Percentiles rank a stretch among this genome's conserved stretches.
phyloP scores from a whole-genome alignment of 2,329 filamentous ascomycete species.

The Pseudocercospora musae region DNA sequence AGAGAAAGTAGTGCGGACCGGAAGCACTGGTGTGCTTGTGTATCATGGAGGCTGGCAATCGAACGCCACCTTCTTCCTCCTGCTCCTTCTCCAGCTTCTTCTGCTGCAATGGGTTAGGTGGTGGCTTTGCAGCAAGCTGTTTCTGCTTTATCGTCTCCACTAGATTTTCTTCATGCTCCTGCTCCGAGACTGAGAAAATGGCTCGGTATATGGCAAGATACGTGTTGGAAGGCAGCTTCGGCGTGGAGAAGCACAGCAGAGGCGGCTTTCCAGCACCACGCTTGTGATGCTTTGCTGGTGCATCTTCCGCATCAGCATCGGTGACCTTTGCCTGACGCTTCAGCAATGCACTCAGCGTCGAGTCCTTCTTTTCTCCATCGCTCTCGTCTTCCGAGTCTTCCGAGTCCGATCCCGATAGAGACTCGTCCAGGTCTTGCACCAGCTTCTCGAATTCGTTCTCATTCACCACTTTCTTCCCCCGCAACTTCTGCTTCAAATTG shows the following conservation, averaged over 20 bases:
- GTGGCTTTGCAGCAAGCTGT: conserved; percentile 65
- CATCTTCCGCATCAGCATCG: conserved; percentile 50
- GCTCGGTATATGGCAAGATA: conserved; percentile 84
- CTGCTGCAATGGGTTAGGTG: conserved; percentile 45
- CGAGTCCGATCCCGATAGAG: conserved; percentile 75
- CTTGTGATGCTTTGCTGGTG: conserved; percentile 49
- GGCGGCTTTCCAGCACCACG: conserved; percentile 65
- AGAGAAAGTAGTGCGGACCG: conserved; percentile 86
- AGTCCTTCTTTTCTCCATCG: conserved; percentile 62
- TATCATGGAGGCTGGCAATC: conserved; percentile 42
- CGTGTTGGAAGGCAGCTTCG: conserved; percentile 69
- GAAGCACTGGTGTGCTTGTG: conserved; percentile 53
- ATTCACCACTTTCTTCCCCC: conserved; percentile 66
- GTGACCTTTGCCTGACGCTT: conserved; percentile 78
- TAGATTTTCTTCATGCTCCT: conserved; percentile 59
- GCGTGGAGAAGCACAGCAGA: conserved; percentile 79
- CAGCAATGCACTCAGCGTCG: conserved; percentile 70
- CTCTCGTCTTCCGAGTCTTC: conserved; percentile 64
- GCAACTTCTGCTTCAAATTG: conserved; percentile 88
- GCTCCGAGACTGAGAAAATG: conserved; percentile 71
- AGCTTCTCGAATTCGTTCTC: conserved; percentile 85
- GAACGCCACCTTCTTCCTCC: conserved; percentile 57
- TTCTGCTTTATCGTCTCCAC: conserved; percentile 69
- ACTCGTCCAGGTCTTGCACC: conserved; percentile 83
- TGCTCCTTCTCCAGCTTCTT: conserved; percentile 36